Percentiles rank a stretch among this genome's conserved stretches.
Conservation (phyloP, 768 basidiomycete species). For the Postia placenta region DNA sequence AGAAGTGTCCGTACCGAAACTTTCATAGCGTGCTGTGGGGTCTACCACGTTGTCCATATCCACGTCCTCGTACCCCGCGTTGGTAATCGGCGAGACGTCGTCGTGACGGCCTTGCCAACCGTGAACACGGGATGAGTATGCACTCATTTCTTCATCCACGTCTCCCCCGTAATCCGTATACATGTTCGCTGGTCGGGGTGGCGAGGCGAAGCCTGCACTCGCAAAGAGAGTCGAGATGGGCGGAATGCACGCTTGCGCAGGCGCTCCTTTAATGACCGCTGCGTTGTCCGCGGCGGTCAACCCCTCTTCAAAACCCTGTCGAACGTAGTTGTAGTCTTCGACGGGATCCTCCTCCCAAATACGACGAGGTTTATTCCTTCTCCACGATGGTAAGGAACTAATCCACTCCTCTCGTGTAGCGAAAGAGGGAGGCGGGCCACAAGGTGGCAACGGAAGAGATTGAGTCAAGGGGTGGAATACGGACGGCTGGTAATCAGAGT, state of each 20-base stretch:
- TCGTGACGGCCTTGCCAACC: constrained; percentile 31
- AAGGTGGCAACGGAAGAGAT: constrained; percentile 54
- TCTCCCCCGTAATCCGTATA: constrained; percentile 25
- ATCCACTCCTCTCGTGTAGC: constrained; percentile 70
- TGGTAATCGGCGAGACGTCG: constrained; percentile 19
- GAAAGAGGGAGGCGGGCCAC: constrained; percentile 58
- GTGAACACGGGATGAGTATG: constrained; percentile 26
- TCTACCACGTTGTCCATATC: constrained; percentile 19
- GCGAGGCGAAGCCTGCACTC: constrained; percentile 8
- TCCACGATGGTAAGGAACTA: constrained; percentile 64
- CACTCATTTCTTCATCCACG: constrained; percentile 41
- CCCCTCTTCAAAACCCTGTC: constrained; percentile 66
- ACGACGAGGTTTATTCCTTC: constrained; percentile 59
- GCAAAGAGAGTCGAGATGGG: constrained; percentile 40
- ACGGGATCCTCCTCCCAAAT: constrained; percentile 55
- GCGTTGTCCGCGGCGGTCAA: constrained; percentile 75
- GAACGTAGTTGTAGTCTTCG: constrained; percentile 21
- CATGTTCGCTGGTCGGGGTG: constrained; percentile 5
- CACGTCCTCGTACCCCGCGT: constrained; percentile 21
- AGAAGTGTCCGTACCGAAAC: constrained; percentile 1
- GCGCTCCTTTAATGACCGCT: constrained; percentile 78
- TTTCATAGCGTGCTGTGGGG: constrained; percentile 10
- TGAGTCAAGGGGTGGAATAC: constrained; percentile 49
- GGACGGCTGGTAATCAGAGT: constrained; percentile 31
- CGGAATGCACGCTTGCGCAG: constrained; percentile 82